Percentiles rank a stretch among this genome's conserved stretches.
Evolutionary conservation across 495 filamentous ascomycete species (phyloP).

Genomic region (Hypomontagnella monticulosa): DNA sequence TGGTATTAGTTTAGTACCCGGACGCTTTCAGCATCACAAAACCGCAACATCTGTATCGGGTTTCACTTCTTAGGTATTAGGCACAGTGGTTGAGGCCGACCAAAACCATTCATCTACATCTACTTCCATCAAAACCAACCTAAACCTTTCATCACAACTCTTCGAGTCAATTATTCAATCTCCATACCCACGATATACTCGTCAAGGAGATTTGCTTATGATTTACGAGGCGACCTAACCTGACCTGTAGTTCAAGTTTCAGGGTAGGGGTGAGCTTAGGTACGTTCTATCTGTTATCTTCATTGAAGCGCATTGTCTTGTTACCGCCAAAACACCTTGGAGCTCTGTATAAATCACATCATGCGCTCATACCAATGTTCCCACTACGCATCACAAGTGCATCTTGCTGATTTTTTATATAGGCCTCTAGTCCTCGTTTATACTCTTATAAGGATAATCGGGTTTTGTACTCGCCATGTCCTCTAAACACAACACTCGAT

Average conservation of each 20-base stretch:
- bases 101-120: slow-evolving; percentile 39
- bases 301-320: background rate
- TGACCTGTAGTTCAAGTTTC: slow-evolving; percentile 17
- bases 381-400: background rate
- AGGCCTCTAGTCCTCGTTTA: background rate
- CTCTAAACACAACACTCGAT: slow-evolving; percentile 40
- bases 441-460: background rate
- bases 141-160: slow-evolving; percentile 13
- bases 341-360: no score
- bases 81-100: slow-evolving; percentile 22
- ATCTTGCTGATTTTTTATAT: slow-evolving; percentile 2
- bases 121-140: slow-evolving; percentile 20
- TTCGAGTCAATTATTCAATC: background rate
- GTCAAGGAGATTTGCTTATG: background rate
- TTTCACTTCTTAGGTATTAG: slow-evolving; percentile 11
- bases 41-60: background rate
- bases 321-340: no score
- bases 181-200: background rate
- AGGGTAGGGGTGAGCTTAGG: slow-evolving; percentile 20
- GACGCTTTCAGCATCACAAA: slow-evolving; percentile 36
- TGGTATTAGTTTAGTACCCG: slow-evolving; percentile 9
- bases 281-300: background rate
- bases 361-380: background rate
- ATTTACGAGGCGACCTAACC: slow-evolving; percentile 13
- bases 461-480: slow-evolving; percentile 39